A percentile compares a stretch with the other conserved stretches of the same genome.
Conservation (phyloP, 352 stramenopile genomes). For the Pythium angustatum region DNA sequence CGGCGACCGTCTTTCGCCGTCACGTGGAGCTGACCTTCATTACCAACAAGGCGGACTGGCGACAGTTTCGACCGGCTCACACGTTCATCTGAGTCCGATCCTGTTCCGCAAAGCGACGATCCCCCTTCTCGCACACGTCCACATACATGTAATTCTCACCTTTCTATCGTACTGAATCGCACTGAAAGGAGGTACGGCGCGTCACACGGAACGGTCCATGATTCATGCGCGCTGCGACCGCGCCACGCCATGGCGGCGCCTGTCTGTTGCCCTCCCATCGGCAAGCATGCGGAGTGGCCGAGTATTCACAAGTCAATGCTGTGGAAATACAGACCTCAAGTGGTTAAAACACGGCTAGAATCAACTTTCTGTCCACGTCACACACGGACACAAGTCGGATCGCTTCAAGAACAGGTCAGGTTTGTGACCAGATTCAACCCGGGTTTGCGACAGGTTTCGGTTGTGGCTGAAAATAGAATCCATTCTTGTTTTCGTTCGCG, state of each 20-base stretch:
- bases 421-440: slow-evolving; percentile 15
- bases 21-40: slow-evolving; percentile 1
- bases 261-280: neutral
- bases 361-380: slow-evolving; percentile 24
- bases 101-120: slow-evolving; percentile 7
- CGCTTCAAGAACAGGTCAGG: slow-evolving; percentile 12
- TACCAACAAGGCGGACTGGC: slow-evolving; percentile 13
- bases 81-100: slow-evolving; percentile 18
- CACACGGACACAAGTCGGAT: neutral
- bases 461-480: slow-evolving; percentile 24
- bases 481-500: slow-evolving; percentile 27
- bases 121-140: neutral
- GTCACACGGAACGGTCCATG: neutral
- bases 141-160: neutral
- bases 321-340: neutral
- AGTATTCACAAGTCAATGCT: too few species aligned
- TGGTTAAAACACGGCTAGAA: slow-evolving; percentile 25
- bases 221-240: neutral
- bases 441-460: slow-evolving; percentile 19
- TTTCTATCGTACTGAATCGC: neutral
- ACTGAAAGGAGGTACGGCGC: neutral
- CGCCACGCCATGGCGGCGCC: neutral
- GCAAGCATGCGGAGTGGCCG: too few species aligned
- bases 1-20: slow-evolving; percentile 7
- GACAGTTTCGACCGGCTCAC: neutral